Percentiles rank a stretch among this genome's conserved stretches.
These are phyloP conservation scores for Alternaria angustiovoidea DNA, from an alignment of 2,329 filamentous ascomycete genomes.

Conservation along the genomic window DNA sequence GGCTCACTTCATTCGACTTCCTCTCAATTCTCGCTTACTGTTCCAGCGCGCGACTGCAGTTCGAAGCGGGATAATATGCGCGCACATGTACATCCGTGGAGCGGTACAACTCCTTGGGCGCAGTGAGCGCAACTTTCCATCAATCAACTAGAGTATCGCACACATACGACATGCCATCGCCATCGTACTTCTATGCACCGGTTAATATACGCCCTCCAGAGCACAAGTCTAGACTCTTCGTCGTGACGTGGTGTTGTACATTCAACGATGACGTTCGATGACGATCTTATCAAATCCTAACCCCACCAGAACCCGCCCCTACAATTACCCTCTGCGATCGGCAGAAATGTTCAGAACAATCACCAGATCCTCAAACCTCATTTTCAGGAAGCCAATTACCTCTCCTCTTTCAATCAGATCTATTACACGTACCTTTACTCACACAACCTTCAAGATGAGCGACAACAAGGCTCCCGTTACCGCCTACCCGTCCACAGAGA, in stretches of 20 bases:
- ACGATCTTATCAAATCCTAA: constrained; percentile 12
- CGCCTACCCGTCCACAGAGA: constrained; percentile 28
- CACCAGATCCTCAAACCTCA: not conserved
- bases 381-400: not conserved
- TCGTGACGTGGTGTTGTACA: constrained; percentile 13
- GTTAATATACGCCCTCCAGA: not conserved
- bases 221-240: constrained; percentile 1
- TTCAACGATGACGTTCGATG: constrained; percentile 17
- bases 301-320: constrained; percentile 11
- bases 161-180: not conserved
- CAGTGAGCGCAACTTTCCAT: not conserved
- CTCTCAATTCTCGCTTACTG: not conserved
- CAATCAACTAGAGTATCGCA: not conserved
- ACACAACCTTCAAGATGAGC: constrained; percentile 19
- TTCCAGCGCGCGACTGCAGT: not conserved
- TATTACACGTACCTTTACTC: not conserved
- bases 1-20: not conserved
- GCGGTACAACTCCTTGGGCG: not conserved
- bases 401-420: not conserved
- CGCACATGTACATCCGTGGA: not conserved
- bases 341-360: constrained; percentile 1
- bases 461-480: constrained; percentile 25
- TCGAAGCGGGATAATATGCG: not conserved
- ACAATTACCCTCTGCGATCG: constrained; percentile 5
- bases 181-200: not conserved